phyloP scores from a whole-genome alignment of 2,329 filamentous ascomycete genomes.

The Pestalotiopsis sp. region DNA sequence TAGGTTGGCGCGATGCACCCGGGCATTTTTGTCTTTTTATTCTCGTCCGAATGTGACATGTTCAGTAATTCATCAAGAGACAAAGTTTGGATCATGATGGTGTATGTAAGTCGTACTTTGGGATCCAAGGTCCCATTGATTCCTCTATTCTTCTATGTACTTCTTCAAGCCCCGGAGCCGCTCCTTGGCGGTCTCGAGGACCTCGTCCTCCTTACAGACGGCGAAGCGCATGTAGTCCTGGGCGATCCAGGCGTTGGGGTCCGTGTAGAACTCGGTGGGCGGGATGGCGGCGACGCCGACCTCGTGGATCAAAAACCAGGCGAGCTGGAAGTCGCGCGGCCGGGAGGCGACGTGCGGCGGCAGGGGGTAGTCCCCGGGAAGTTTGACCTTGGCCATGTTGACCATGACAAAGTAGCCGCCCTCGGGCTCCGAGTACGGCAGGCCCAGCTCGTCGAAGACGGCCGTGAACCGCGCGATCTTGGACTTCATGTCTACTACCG shows the following conservation, averaged over 20 bases:
- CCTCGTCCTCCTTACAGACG: constrained; percentile 91
- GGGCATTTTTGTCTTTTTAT: not conserved
- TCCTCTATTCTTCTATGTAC: constrained; percentile 63
- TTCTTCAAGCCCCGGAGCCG: constrained; percentile 73
- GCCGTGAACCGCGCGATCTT: constrained; percentile 89
- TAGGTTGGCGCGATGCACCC: constrained; percentile 13
- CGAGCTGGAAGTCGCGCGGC: constrained; percentile 90
- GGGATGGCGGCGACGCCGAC: constrained; percentile 94
- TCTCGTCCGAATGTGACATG: not conserved
- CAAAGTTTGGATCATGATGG: not conserved
- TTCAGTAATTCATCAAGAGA: too few relatives aligned
- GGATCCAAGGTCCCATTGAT: not conserved
- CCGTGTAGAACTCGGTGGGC: constrained; percentile 95
- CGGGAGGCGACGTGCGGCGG: constrained; percentile 84
- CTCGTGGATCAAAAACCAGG: constrained; percentile 97
- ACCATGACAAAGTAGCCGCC: constrained; percentile 97
- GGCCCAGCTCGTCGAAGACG: constrained; percentile 73
- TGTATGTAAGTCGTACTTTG: not conserved
- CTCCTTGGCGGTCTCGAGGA: constrained; percentile 79
- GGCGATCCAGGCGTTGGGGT: constrained; percentile 78
- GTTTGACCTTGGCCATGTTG: constrained; percentile 84
- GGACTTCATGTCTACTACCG: constrained; percentile 82
- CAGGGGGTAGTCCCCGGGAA: constrained; percentile 86
- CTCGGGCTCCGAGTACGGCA: constrained; percentile 89
- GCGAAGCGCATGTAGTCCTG: constrained; percentile 95